Conservation (phyloP, 1,284 basidiomycete species). For the Rhodotorula sp. region DNA sequence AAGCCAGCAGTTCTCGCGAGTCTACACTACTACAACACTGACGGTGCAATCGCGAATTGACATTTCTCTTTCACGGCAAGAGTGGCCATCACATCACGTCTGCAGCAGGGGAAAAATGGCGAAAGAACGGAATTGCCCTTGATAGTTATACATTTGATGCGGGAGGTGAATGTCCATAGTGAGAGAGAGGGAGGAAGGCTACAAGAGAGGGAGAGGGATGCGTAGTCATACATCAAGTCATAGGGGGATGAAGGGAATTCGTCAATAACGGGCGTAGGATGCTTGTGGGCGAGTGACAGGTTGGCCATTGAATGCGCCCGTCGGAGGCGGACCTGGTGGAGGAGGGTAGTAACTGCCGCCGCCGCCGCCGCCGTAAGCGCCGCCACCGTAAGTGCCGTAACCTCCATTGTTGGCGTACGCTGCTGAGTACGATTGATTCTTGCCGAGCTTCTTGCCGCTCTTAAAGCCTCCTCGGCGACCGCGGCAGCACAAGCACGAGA, state of each 20-base stretch:
- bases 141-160: not conserved
- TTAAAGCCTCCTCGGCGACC: not conserved
- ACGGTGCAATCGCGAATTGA: too few species aligned
- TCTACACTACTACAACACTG: too few species aligned
- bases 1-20: too few species aligned
- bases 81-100: too few species aligned
- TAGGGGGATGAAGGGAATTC: not conserved
- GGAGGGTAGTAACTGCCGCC: conserved; percentile 11
- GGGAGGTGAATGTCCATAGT: not conserved
- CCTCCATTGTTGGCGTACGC: conserved; percentile 7
- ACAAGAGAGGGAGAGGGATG: not conserved
- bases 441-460: conserved; percentile 4
- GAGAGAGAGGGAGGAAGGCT: not conserved
- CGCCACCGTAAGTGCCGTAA: not conserved
- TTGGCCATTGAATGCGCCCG: not conserved
- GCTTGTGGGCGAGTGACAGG: not conserved
- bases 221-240: conserved; percentile 4
- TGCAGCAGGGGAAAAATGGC: too few species aligned
- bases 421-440: conserved; percentile 10
- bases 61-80: too few species aligned
- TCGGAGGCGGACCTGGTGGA: not conserved
- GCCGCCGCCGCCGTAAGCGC: not conserved
- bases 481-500: conserved; percentile 43
- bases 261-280: not conserved
- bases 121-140: too few species aligned